These are phyloP conservation scores for Dissophora globulifera DNA, from an alignment of 192 early-diverging fungal genomes.

Conservation along the genomic window DNA sequence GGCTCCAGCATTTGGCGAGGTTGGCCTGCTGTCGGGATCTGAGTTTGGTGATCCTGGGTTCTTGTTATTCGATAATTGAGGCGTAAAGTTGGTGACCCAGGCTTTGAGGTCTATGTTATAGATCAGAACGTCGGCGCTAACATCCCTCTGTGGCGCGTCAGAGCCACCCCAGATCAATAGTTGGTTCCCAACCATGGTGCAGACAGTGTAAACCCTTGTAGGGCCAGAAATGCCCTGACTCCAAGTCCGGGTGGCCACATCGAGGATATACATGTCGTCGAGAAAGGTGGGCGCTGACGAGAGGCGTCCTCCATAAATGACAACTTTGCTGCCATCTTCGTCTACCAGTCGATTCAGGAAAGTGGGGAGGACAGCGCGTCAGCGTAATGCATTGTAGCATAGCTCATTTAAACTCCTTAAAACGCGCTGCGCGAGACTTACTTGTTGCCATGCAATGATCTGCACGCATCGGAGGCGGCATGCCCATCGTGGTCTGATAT, in stretches of 20 bases:
- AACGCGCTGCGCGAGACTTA: no score
- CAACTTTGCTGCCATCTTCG: conserved; percentile 28
- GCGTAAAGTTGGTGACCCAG: conserved; percentile 26
- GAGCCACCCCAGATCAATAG: conserved; percentile 38
- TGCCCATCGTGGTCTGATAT: conserved; percentile 19
- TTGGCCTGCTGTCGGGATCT: not conserved
- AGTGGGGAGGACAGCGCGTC: no score
- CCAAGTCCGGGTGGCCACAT: conserved; percentile 16
- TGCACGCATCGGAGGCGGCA: conserved; percentile 19
- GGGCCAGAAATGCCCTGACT: conserved; percentile 10
- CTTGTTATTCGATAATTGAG: conserved; percentile 17
- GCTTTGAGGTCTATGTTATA: conserved; percentile 9
- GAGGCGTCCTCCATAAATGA: conserved; percentile 32
- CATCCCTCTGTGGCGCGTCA: not conserved
- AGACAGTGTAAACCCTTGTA: conserved; percentile 14
- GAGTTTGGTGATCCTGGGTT: not conserved
- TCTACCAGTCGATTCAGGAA: conserved; percentile 18
- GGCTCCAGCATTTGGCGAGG: conserved; percentile 13
- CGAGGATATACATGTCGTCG: conserved; percentile 24
- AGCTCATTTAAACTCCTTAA: no score
- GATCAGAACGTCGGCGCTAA: not conserved
- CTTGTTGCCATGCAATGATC: conserved; percentile 50
- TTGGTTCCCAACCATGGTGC: conserved; percentile 36
- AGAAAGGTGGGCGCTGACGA: not conserved
- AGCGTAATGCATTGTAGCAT: no score